phyloP scores from a whole-genome alignment of 73 alveolate genomes.

The Symbiodinium pilosum region DNA sequence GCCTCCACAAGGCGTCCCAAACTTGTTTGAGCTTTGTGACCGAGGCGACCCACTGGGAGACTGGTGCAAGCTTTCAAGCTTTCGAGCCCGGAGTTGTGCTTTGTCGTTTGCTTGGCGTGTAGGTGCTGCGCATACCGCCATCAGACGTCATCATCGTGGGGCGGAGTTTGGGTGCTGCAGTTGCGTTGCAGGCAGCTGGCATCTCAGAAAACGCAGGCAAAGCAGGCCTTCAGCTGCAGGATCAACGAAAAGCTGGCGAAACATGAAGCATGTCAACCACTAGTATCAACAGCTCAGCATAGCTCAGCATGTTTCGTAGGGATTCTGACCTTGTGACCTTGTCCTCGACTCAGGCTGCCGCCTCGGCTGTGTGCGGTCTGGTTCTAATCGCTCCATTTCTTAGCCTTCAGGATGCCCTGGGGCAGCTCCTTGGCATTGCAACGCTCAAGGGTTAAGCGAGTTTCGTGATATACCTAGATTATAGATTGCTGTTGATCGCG shows the following conservation, averaged over 20 bases:
- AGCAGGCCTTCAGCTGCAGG: too few species aligned
- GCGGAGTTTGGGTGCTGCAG: constrained; percentile 79
- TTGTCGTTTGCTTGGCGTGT: neutral
- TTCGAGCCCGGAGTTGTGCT: neutral
- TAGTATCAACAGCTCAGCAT: neutral
- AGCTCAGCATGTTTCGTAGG: neutral
- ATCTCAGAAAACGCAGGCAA: neutral
- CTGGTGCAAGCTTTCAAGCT: neutral
- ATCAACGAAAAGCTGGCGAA: too few species aligned
- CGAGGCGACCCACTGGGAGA: constrained; percentile 42
- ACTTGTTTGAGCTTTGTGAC: constrained; percentile 20
- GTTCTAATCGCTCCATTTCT: constrained; percentile 73
- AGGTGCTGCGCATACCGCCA: constrained; percentile 55
- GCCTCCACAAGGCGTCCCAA: constrained; percentile 46
- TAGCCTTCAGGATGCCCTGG: constrained; percentile 78
- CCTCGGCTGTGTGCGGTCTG: constrained; percentile 48
- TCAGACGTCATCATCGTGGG: constrained; percentile 62
- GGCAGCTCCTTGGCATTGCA: constrained; percentile 31
- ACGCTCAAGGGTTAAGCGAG: neutral
- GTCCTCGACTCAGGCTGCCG: neutral
- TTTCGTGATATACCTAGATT: too few species aligned
- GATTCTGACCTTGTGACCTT: neutral
- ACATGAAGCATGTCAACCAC: neutral
- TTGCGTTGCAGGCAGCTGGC: constrained; percentile 44
- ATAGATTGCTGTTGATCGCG: neutral